Evolutionary conservation across 768 basidiomycete species (phyloP).

Genomic region (Pulveroboletus sp.): DNA sequence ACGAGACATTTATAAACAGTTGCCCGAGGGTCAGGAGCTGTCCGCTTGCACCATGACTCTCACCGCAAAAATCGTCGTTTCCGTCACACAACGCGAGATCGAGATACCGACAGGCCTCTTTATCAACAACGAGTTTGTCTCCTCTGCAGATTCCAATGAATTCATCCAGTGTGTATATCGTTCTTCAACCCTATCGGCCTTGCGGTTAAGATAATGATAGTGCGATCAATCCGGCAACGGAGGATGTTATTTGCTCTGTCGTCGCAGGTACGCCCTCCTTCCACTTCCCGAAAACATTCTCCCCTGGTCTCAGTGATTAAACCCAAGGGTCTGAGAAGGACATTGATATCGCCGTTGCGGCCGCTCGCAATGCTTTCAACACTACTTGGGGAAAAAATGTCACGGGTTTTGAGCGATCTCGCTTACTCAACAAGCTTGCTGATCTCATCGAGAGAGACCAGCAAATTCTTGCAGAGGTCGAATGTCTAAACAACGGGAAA

Average conservation of each 20-base stretch:
- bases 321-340: constrained; percentile 61
- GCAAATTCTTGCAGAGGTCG: constrained; percentile 78
- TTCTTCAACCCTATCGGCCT: constrained; percentile 5
- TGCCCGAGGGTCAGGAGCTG: background rate
- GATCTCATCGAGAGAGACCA: constrained; percentile 86
- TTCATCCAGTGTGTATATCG: constrained; percentile 49
- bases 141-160: constrained; percentile 65
- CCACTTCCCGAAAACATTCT: background rate
- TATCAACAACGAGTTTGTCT: constrained; percentile 86
- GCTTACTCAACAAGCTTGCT: constrained; percentile 79
- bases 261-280: constrained; percentile 44
- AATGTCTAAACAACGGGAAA: constrained; percentile 89
- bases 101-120: constrained; percentile 78
- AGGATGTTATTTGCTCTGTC: constrained; percentile 65
- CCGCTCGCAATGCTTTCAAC: constrained; percentile 78
- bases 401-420: constrained; percentile 76
- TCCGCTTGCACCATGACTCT: constrained; percentile 41
- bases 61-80: constrained; percentile 37
- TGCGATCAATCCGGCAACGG: constrained; percentile 78
- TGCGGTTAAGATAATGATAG: constrained; percentile 34
- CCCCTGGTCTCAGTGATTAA: background rate
- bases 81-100: constrained; percentile 45
- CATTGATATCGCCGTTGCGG: constrained; percentile 78
- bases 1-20: constrained; percentile 9
- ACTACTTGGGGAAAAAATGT: constrained; percentile 88